Conservation (phyloP, 1,139 yeast species). For the Geotrichum europaeum region DNA sequence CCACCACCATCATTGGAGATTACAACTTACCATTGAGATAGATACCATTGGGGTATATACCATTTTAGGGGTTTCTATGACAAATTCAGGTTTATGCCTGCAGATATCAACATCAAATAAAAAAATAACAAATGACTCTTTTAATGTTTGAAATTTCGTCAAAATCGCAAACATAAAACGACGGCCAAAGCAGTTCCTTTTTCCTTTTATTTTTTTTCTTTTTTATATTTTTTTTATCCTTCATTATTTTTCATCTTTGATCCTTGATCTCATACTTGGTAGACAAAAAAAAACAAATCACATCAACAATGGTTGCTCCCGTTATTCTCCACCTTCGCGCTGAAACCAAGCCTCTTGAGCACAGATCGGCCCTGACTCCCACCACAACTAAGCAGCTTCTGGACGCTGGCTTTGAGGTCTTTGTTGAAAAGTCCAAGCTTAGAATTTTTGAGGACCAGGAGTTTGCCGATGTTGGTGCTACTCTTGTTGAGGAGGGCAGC, state of each 20-base stretch:
- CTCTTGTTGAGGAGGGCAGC: slow-evolving; percentile 84
- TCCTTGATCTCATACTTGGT: background rate
- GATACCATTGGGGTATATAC: no score
- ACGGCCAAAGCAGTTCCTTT: no score
- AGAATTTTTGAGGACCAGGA: slow-evolving; percentile 73
- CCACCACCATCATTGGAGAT: no score
- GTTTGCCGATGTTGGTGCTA: slow-evolving; percentile 73
- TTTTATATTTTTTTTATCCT: background rate
- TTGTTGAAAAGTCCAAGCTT: slow-evolving; percentile 80
- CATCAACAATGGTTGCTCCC: slow-evolving; percentile 15
- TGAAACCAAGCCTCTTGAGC: slow-evolving; percentile 94
- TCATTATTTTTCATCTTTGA: background rate
- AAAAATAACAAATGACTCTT: background rate
- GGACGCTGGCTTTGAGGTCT: slow-evolving; percentile 83
- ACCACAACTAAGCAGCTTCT: slow-evolving; percentile 75
- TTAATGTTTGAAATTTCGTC: background rate
- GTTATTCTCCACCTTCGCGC: slow-evolving; percentile 72
- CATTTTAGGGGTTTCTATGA: no score
- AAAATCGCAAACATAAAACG: background rate
- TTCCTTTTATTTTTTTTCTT: background rate
- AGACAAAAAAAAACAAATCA: no score
- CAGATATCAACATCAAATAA: background rate
- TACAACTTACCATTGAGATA: no score
- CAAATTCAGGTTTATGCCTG: no score
- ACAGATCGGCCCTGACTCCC: slow-evolving; percentile 95